Evolutionary conservation across 1,139 yeast species (phyloP), one percentile per base, ranked within the genome.

Genomic region (Sugiyamaella novakii): DNA sequence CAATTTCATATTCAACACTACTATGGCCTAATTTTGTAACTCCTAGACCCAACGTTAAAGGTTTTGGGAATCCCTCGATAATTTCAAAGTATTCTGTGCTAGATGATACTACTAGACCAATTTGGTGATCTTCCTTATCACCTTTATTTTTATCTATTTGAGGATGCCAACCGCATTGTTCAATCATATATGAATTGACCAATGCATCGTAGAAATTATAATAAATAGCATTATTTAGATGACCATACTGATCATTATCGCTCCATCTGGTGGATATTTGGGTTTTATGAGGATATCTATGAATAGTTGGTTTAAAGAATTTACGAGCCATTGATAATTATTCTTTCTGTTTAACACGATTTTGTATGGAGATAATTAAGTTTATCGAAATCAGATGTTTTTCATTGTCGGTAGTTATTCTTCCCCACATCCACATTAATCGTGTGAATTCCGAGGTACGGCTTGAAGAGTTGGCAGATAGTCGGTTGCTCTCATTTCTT

Each of bases 241-340:
- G 69, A 10, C 68, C 68, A 35, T 63, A 62, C 43, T 57, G 63
- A 50, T 63, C 68, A 41, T 61, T 62, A 42, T 65, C 69, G 5
- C 57, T 50, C 64, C 67, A 62, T 21, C 69, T 52, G 5, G 67
- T 61, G 1, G 60, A 46, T 12, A 58, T 49, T 6, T 53, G 48
- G 11, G 49, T 46, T 11, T 39, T 48, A 34, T 54, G 60, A 11
- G 64, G 65, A 47, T 58, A 65, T 19, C 57, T 50, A 10, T 50
- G 42, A 11, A 61, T 48, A 8, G 49, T 28, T 11, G 62, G 59
- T 25, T 55, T 36, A 14, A 43, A 43, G 5, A 21, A 33, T 30
- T 38, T 38, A 6, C 44, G 22, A 27, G 48, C 27, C 48, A 45
- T 45, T 36, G 29, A 27, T 6, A 15, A 5, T 19, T 22, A 22